These are phyloP conservation scores for Boletus insuetus DNA, from an alignment of 768 basidiomycete genomes.

Conservation along the genomic window DNA sequence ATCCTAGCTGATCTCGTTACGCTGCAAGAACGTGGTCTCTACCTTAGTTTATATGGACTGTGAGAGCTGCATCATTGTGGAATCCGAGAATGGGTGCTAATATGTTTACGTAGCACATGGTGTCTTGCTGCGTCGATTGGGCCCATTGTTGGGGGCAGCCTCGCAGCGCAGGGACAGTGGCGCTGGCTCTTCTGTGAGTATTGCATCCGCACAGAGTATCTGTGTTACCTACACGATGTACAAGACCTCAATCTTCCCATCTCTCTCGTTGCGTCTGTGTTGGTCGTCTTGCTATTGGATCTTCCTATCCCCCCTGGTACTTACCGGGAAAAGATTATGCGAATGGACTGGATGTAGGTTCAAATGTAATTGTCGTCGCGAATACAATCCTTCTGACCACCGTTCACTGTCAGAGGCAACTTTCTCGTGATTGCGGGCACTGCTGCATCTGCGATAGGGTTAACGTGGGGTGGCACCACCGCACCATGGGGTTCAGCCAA, in stretches of 20 bases:
- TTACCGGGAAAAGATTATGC: constrained; percentile 33
- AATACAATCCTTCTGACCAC: neutral
- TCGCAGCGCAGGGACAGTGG: constrained; percentile 36
- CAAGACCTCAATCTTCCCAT: constrained; percentile 43
- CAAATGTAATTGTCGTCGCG: neutral
- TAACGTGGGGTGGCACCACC: constrained; percentile 47
- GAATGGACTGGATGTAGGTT: constrained; percentile 44
- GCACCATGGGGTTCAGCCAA: constrained; percentile 40
- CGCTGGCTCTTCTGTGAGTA: constrained; percentile 41
- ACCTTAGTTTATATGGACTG: constrained; percentile 38
- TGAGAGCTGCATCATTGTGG: constrained; percentile 6
- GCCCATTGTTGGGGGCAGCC: constrained; percentile 36
- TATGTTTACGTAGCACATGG: constrained; percentile 26
- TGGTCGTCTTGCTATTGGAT: constrained; percentile 32
- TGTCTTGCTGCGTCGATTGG: constrained; percentile 34
- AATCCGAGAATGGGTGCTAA: neutral
- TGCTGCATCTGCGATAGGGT: constrained; percentile 35
- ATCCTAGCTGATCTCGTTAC: constrained; percentile 47
- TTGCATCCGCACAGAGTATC: neutral
- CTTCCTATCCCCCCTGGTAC: constrained; percentile 34
- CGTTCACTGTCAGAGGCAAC: constrained; percentile 37
- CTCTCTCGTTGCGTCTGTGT: constrained; percentile 26
- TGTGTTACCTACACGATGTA: neutral
- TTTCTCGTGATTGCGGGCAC: constrained; percentile 38
- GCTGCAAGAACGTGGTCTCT: constrained; percentile 42